These are phyloP conservation scores for Geotrichum candidum DNA, from an alignment of 1,139 yeast genomes.

Conservation along the genomic window DNA sequence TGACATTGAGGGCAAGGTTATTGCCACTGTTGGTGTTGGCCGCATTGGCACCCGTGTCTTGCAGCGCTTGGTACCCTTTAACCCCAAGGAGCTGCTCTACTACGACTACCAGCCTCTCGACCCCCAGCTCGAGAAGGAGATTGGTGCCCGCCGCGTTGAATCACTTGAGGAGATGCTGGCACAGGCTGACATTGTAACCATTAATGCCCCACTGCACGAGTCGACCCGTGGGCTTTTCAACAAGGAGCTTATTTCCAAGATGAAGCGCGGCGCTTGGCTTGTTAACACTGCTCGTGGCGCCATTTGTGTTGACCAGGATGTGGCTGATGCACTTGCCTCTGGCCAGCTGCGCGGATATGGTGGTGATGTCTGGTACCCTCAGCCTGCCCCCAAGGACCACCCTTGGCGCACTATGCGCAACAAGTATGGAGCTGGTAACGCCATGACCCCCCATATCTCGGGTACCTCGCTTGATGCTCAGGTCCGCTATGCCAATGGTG, in stretches of 20 bases:
- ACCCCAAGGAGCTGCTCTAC: slow-evolving; percentile 66
- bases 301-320: slow-evolving; percentile 64
- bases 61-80: slow-evolving; percentile 67
- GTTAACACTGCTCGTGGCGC: slow-evolving; percentile 87
- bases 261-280: slow-evolving; percentile 72
- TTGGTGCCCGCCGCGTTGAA: slow-evolving; percentile 57
- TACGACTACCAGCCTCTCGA: slow-evolving; percentile 72
- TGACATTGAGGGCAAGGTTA: slow-evolving; percentile 69
- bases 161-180: slow-evolving; percentile 61
- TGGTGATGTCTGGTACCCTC: slow-evolving; percentile 80
- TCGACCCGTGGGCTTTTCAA: slow-evolving; percentile 61
- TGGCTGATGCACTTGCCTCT: slow-evolving; percentile 62
- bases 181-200: slow-evolving; percentile 67
- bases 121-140: slow-evolving; percentile 49
- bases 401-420: slow-evolving; percentile 72
- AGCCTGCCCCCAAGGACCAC: slow-evolving; percentile 71
- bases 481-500: slow-evolving; percentile 64
- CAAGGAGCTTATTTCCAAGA: slow-evolving; percentile 59
- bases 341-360: slow-evolving; percentile 77
- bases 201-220: slow-evolving; percentile 74
- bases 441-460: slow-evolving; percentile 79
- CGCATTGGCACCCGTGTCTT: slow-evolving; percentile 74
- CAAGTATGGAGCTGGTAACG: slow-evolving; percentile 68
- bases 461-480: slow-evolving; percentile 82
- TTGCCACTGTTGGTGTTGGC: slow-evolving; percentile 79